These are phyloP conservation scores for Cordyceps tenuipes DNA, from an alignment of 2,329 filamentous ascomycete species.

Conservation along the genomic window DNA sequence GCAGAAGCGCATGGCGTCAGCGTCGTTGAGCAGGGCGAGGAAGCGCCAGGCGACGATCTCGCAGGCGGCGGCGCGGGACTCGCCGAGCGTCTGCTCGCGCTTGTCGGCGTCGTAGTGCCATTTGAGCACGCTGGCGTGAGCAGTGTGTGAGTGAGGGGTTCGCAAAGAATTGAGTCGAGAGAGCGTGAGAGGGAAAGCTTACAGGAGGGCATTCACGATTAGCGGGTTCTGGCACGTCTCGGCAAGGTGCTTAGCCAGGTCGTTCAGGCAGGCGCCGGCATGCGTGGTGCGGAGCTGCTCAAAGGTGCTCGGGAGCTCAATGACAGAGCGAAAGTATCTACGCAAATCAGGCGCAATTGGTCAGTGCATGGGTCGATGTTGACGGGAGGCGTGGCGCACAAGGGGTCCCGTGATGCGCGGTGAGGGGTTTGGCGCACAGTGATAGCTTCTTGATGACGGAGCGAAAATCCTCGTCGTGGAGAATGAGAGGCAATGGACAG, in stretches of 20 bases:
- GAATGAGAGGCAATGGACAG: constrained; percentile 46
- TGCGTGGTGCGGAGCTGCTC: constrained; percentile 63
- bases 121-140: constrained; percentile 52
- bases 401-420: neutral
- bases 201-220: constrained; percentile 67
- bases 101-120: constrained; percentile 61
- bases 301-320: constrained; percentile 60
- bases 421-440: constrained; percentile 33
- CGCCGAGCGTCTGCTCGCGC: constrained; percentile 57
- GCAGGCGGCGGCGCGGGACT: constrained; percentile 63
- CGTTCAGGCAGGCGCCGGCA: constrained; percentile 48
- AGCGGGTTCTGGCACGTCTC: constrained; percentile 57
- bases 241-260: constrained; percentile 56
- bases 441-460: constrained; percentile 60
- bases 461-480: constrained; percentile 51
- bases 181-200: constrained; percentile 22
- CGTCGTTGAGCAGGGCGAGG: constrained; percentile 59
- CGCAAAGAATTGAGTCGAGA: neutral
- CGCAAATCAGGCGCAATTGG: neutral
- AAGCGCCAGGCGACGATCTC: constrained; percentile 79
- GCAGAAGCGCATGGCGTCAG: constrained; percentile 66
- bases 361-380: neutral
- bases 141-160: neutral
- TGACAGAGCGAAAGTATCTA: constrained; percentile 55
- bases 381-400: neutral